These are phyloP conservation scores for Penicillium verhagenii DNA, from an alignment of 495 filamentous ascomycete genomes.

Conservation along the genomic window DNA sequence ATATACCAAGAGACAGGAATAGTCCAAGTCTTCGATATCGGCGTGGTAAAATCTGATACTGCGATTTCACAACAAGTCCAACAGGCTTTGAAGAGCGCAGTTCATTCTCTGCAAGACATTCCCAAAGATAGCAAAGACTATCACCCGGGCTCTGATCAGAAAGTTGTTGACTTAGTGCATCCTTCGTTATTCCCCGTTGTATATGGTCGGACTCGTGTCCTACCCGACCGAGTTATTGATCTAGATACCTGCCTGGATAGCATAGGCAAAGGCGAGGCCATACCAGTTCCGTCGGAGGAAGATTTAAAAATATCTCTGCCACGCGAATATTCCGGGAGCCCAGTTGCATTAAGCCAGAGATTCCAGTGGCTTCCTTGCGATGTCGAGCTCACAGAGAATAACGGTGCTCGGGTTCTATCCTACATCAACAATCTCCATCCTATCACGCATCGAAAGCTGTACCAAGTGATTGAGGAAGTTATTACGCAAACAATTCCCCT, in stretches of 20 bases:
- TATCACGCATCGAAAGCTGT: constrained; percentile 42
- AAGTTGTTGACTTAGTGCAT: constrained; percentile 61
- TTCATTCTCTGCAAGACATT: constrained; percentile 40
- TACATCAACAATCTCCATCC: constrained; percentile 67
- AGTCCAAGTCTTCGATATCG: constrained; percentile 27
- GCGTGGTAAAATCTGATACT: constrained; percentile 40
- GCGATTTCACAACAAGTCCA: constrained; percentile 27
- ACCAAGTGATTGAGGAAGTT: constrained; percentile 50
- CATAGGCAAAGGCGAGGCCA: constrained; percentile 40
- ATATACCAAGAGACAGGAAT: constrained; percentile 27
- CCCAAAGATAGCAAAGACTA: constrained; percentile 54
- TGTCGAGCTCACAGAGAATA: constrained; percentile 39
- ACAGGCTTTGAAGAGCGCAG: constrained; percentile 20
- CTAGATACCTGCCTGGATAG: constrained; percentile 39
- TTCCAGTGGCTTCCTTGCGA: constrained; percentile 64
- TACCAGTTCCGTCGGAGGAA: constrained; percentile 4
- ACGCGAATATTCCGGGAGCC: neutral
- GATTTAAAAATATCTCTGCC: neutral
- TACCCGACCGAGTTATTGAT: constrained; percentile 35
- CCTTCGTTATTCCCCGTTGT: constrained; percentile 60
- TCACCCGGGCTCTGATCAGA: constrained; percentile 52
- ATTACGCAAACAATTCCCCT: constrained; percentile 49
- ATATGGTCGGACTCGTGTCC: constrained; percentile 50
- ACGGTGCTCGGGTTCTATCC: constrained; percentile 29
- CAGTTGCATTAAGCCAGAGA: constrained; percentile 26